phyloP scores from a whole-genome alignment of 306 rosid genomes.

The Vachellia collinsii region DNA sequence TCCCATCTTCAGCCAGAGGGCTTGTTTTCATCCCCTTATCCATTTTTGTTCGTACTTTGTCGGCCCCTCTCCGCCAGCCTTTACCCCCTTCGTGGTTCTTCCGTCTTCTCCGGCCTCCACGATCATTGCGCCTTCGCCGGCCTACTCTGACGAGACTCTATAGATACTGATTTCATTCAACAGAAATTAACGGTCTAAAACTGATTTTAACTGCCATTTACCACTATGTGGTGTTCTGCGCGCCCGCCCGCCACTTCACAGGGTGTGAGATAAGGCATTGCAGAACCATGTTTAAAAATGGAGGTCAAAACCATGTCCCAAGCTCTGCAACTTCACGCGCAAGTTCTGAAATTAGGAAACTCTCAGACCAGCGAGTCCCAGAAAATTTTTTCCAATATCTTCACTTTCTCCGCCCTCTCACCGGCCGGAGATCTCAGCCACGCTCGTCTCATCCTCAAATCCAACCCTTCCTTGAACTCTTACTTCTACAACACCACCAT shows the following conservation, averaged over 20 bases:
- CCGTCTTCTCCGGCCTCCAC: too few species aligned
- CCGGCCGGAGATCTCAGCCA: conserved; percentile 56
- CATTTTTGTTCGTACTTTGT: neutral
- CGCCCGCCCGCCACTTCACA: neutral
- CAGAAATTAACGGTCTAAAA: neutral
- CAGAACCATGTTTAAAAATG: conserved; percentile 24
- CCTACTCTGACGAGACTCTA: too few species aligned
- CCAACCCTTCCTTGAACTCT: conserved; percentile 46
- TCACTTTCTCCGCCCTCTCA: conserved; percentile 62
- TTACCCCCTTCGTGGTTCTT: too few species aligned
- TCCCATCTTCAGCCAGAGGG: too few species aligned
- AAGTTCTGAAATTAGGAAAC: conserved; percentile 46
- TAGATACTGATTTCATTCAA: neutral
- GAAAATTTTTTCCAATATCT: conserved; percentile 46
- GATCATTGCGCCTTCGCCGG: too few species aligned
- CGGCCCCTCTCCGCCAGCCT: neutral
- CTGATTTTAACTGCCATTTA: neutral
- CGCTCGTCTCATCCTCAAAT: conserved; percentile 51
- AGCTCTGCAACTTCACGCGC: conserved; percentile 64
- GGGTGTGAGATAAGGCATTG: neutral
- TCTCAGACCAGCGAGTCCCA: neutral
- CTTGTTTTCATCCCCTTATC: too few species aligned
- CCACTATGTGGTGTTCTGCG: neutral
- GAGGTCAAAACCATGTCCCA: conserved; percentile 56
- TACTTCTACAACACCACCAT: conserved; percentile 60